These are phyloP conservation scores for Lactuca saligna DNA, from an alignment of 129 eudicot species.

Conservation along the genomic window DNA sequence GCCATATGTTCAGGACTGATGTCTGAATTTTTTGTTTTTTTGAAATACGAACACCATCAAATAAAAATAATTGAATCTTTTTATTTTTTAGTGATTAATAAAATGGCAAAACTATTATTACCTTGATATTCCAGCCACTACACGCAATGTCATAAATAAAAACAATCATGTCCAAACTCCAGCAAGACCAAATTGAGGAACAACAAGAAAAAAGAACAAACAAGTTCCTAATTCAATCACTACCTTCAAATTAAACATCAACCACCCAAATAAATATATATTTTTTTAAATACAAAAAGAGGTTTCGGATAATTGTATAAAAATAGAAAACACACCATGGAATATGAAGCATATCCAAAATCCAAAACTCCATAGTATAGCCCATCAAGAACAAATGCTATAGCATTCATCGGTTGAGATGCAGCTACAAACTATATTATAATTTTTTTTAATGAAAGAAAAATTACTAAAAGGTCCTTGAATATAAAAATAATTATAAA, in stretches of 20 bases:
- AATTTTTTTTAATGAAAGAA: background rate
- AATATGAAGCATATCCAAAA: slow-evolving; percentile 79
- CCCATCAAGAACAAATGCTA: slow-evolving; percentile 97
- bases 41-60: too few species aligned
- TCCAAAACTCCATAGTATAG: slow-evolving; percentile 95
- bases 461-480: too few species aligned
- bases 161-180: slow-evolving; percentile 90
- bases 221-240: slow-evolving; percentile 62
- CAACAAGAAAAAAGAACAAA: slow-evolving; percentile 53
- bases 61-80: background rate
- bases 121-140: slow-evolving; percentile 85
- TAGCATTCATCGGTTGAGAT: slow-evolving; percentile 89
- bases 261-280: background rate
- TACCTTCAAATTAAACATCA: slow-evolving; percentile 39
- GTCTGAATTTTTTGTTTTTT: too few species aligned
- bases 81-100: too few species aligned
- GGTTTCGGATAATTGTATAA: background rate
- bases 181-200: slow-evolving; percentile 73
- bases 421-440: slow-evolving; percentile 81
- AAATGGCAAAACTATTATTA: slow-evolving; percentile 5
- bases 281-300: background rate
- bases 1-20: too few species aligned
- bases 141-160: slow-evolving; percentile 83
- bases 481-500: too few species aligned
- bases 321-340: slow-evolving; percentile 55